Evolutionary conservation across 108 stramenopile species (phyloP).

Genomic region (Cyclotella choctawhatcheeana): DNA sequence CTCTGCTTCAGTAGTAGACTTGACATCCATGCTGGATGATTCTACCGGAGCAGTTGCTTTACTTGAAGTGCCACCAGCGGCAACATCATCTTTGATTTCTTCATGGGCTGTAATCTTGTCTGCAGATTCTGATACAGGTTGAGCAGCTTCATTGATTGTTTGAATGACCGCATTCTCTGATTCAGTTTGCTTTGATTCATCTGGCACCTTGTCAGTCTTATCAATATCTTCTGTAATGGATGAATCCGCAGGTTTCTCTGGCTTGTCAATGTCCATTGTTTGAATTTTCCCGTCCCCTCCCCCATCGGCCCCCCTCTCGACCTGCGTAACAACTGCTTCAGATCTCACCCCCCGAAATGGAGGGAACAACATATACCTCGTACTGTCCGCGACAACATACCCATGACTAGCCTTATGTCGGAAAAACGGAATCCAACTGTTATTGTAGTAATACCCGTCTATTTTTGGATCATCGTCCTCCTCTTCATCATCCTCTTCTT

Average conservation of each 20-base stretch:
- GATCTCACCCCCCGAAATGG: constrained; percentile 42
- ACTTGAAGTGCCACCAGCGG: neutral
- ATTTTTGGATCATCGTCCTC: constrained; percentile 49
- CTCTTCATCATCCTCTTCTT: constrained; percentile 30
- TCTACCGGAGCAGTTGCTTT: no score
- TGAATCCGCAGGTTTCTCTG: constrained; percentile 5
- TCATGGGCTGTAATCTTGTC: neutral
- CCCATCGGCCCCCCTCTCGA: constrained; percentile 4
- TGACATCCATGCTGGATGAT: neutral
- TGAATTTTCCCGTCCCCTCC: neutral
- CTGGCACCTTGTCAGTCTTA: neutral
- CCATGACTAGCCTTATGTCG: constrained; percentile 69
- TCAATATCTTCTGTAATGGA: neutral
- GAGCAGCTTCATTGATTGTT: no score
- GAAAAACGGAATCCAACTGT: constrained; percentile 52
- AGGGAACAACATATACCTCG: constrained; percentile 78
- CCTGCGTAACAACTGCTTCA: neutral
- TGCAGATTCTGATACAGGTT: neutral
- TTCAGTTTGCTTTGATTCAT: neutral
- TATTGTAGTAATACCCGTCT: constrained; percentile 37
- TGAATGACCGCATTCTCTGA: neutral
- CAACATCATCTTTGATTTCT: neutral
- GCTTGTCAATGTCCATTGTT: neutral
- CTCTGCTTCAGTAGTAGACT: neutral
- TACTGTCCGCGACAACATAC: constrained; percentile 84